Conservation (phyloP, 768 basidiomycete species). For the Phaffia tasmanica region DNA sequence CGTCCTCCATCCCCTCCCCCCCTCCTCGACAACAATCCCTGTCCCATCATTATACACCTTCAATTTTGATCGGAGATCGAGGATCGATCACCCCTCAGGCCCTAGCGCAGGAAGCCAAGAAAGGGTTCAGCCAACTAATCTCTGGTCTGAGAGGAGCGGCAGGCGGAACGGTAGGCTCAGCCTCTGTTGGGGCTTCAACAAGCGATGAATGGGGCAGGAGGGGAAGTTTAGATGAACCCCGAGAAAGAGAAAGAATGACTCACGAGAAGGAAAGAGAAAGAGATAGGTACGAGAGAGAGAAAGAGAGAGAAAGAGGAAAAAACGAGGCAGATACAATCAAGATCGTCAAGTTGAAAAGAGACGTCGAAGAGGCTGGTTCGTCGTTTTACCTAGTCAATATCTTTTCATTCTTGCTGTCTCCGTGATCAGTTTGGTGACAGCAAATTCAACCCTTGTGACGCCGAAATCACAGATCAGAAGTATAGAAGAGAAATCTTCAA, state of each 20-base stretch:
- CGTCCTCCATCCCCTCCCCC: not conserved
- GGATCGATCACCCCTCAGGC: constrained; percentile 3
- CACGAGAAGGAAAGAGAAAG: constrained; percentile 1
- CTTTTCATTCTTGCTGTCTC: not conserved
- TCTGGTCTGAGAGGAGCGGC: constrained; percentile 15
- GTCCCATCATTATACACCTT: not conserved
- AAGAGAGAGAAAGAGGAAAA: constrained; percentile 22
- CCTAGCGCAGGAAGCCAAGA: constrained; percentile 12
- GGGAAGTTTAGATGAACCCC: constrained; percentile 4
- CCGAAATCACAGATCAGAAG: constrained; percentile 10
- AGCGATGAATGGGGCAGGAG: not conserved
- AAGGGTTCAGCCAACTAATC: constrained; percentile 16
- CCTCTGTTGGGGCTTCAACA: not conserved
- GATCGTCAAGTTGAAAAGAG: constrained; percentile 18
- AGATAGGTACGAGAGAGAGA: not conserved
- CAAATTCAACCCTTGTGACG: no score
- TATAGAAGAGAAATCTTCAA: constrained; percentile 23
- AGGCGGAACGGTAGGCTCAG: not conserved
- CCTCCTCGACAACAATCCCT: not conserved
- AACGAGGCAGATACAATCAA: constrained; percentile 15
- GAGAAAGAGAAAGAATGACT: constrained; percentile 5
- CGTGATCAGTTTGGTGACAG: no score
- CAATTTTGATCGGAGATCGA: not conserved
- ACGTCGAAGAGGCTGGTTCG: constrained; percentile 23
- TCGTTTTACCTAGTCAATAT: not conserved